These are phyloP conservation scores for Macrophomina phaseolina DNA, from an alignment of 2,329 filamentous ascomycete genomes.

Conservation along the genomic window DNA sequence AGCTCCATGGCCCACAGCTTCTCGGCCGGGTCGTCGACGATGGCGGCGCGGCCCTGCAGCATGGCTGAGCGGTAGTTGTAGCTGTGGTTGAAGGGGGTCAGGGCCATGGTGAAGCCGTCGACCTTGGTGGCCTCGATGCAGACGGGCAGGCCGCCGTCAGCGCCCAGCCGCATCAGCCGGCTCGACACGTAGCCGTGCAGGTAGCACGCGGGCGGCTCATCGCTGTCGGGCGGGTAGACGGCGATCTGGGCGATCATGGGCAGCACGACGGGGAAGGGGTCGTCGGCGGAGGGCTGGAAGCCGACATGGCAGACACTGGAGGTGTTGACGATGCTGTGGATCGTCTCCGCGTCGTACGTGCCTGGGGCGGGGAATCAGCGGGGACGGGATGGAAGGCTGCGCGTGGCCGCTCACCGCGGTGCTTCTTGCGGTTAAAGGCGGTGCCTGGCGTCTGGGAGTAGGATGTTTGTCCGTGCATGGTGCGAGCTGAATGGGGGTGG, in stretches of 20 bases:
- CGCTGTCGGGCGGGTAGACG: constrained; percentile 62
- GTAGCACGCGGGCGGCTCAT: constrained; percentile 68
- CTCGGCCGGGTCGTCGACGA: constrained; percentile 72
- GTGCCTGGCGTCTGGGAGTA: constrained; percentile 64
- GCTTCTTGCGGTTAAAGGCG: constrained; percentile 70
- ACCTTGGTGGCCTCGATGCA: constrained; percentile 75
- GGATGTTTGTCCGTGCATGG: constrained; percentile 37
- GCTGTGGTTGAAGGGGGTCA: constrained; percentile 80
- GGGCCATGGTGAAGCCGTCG: constrained; percentile 78
- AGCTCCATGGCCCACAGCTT: constrained; percentile 78
- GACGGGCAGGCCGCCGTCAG: constrained; percentile 68
- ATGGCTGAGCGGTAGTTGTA: constrained; percentile 87
- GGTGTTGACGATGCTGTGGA: constrained; percentile 77
- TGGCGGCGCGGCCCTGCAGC: constrained; percentile 73
- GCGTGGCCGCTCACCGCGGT: constrained; percentile 57
- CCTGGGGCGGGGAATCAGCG: constrained; percentile 50
- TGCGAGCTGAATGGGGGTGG: neutral
- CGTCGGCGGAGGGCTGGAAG: constrained; percentile 63
- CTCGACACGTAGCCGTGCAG: constrained; percentile 84
- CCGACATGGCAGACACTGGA: constrained; percentile 80
- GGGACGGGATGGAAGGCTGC: neutral
- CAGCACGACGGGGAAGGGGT: constrained; percentile 76
- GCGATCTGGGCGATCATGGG: constrained; percentile 89
- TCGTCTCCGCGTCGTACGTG: constrained; percentile 72
- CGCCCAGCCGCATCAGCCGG: constrained; percentile 68